phyloP scores from a whole-genome alignment of 495 filamentous ascomycete genomes.

The Cudoniella acicularis region DNA sequence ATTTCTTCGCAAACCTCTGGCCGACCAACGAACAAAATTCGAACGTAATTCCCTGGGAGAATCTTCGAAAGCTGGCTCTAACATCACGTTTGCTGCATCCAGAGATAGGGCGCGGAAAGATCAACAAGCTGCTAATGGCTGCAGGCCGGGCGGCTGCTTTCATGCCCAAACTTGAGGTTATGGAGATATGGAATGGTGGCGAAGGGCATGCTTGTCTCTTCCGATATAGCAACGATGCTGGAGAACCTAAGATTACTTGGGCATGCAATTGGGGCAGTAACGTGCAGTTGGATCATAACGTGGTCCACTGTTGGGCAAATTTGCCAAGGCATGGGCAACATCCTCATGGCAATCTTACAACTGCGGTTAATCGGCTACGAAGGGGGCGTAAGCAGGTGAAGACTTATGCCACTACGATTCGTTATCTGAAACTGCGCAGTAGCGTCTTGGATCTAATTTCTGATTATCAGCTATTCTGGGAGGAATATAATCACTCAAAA shows the following conservation, averaged over 20 bases:
- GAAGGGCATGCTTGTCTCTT: conserved; percentile 17
- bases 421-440: conserved; percentile 12
- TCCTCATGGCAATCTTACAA: conserved; percentile 18
- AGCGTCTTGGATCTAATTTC: conserved; percentile 18
- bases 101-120: background rate
- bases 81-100: conserved; percentile 19
- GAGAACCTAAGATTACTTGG: conserved; percentile 17
- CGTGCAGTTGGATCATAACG: conserved; percentile 12
- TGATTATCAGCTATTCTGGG: conserved; percentile 19
- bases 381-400: conserved; percentile 13
- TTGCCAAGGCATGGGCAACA: conserved; percentile 15
- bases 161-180: conserved; percentile 21
- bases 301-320: conserved; percentile 17
- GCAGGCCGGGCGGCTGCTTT: conserved; percentile 12
- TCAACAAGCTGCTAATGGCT: conserved; percentile 13
- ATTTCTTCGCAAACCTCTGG: conserved; percentile 22
- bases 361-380: conserved; percentile 8
- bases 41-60: conserved; percentile 17
- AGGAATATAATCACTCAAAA: conserved; percentile 14
- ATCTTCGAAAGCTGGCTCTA: conserved; percentile 16
- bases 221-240: conserved; percentile 19
- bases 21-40: conserved; percentile 10
- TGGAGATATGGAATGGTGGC: conserved; percentile 24
- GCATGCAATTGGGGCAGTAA: conserved; percentile 12
- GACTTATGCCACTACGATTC: conserved; percentile 14